These are phyloP conservation scores for Lanmaoa rubissima DNA, from an alignment of 768 basidiomycete genomes.

Conservation along the genomic window DNA sequence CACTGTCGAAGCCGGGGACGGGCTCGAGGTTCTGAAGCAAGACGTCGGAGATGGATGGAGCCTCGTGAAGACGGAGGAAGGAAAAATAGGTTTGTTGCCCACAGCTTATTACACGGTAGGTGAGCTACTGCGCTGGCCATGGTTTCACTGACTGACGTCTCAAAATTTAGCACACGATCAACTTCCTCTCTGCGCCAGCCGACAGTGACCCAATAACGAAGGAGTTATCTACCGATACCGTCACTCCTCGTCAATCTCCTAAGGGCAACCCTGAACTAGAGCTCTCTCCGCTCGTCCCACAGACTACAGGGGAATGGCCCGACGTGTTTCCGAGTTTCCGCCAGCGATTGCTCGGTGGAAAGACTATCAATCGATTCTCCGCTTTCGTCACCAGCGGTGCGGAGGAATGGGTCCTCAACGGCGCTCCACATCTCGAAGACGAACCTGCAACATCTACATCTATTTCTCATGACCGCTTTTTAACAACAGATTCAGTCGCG, in stretches of 20 bases:
- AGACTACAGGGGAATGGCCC: slow-evolving; percentile 70
- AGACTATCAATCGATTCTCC: slow-evolving; percentile 80
- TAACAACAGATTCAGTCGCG: slow-evolving; percentile 37
- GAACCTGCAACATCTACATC: slow-evolving; percentile 18
- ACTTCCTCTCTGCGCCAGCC: slow-evolving; percentile 53
- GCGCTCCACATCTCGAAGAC: slow-evolving; percentile 39
- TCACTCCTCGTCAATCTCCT: slow-evolving; percentile 48
- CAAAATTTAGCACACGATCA: slow-evolving; percentile 56
- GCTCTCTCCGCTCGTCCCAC: slow-evolving; percentile 50
- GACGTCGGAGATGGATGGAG: slow-evolving; percentile 81
- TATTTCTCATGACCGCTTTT: slow-evolving; percentile 28
- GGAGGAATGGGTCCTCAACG: slow-evolving; percentile 79
- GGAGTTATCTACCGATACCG: slow-evolving; percentile 43
- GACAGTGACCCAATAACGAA: slow-evolving; percentile 23
- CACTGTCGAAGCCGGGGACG: slow-evolving; percentile 64
- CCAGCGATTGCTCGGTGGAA: slow-evolving; percentile 71
- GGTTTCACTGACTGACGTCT: background rate
- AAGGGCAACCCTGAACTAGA: slow-evolving; percentile 22
- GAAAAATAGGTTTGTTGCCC: slow-evolving; percentile 68
- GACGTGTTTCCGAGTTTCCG: slow-evolving; percentile 62
- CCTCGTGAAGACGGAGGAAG: slow-evolving; percentile 55
- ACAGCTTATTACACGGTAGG: slow-evolving; percentile 70
- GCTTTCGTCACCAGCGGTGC: slow-evolving; percentile 85
- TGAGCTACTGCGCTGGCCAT: slow-evolving; percentile 2
- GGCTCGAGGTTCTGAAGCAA: slow-evolving; percentile 67